phyloP scores from a whole-genome alignment of 2,329 filamentous ascomycete species.

The Talaromyces sp. region DNA sequence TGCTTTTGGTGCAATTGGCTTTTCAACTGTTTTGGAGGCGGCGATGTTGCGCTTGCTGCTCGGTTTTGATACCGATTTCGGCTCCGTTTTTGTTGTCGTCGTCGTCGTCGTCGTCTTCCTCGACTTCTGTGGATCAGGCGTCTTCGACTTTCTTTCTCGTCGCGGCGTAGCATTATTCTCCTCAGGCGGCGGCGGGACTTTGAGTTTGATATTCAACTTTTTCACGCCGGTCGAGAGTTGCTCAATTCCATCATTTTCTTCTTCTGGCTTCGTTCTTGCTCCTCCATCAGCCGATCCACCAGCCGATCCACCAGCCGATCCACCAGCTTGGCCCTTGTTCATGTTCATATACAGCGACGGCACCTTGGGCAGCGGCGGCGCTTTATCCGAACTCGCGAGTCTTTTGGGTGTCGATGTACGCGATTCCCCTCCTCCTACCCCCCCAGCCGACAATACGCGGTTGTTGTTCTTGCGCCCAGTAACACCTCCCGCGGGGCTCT shows the following conservation, averaged over 20 bases:
- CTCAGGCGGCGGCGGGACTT: constrained; percentile 50
- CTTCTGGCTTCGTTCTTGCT: constrained; percentile 3
- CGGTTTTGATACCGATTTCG: not conserved
- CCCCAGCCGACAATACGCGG: constrained; percentile 40
- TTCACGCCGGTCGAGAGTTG: constrained; percentile 49
- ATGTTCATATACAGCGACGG: constrained; percentile 28
- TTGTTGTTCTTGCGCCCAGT: constrained; percentile 62
- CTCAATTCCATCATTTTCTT: constrained; percentile 33
- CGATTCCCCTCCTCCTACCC: constrained; percentile 20
- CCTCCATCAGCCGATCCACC: not conserved
- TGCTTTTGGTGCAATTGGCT: constrained; percentile 12
- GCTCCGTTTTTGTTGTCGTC: constrained; percentile 24
- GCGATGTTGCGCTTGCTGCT: not conserved
- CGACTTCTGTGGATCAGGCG: constrained; percentile 25
- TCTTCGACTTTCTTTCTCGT: constrained; percentile 42
- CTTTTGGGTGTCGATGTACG: constrained; percentile 38
- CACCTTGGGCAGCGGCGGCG: constrained; percentile 39
- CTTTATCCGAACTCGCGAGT: constrained; percentile 31
- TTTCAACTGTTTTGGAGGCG: constrained; percentile 6
- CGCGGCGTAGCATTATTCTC: constrained; percentile 44
- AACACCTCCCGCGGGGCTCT: constrained; percentile 33
- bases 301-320: not conserved
- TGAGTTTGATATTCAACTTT: constrained; percentile 53
- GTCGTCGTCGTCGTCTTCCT: constrained; percentile 25
- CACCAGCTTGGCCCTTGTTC: constrained; percentile 17